Conservation (phyloP, 139 green algal genomes). For the Tetratostichococcus sp. region DNA sequence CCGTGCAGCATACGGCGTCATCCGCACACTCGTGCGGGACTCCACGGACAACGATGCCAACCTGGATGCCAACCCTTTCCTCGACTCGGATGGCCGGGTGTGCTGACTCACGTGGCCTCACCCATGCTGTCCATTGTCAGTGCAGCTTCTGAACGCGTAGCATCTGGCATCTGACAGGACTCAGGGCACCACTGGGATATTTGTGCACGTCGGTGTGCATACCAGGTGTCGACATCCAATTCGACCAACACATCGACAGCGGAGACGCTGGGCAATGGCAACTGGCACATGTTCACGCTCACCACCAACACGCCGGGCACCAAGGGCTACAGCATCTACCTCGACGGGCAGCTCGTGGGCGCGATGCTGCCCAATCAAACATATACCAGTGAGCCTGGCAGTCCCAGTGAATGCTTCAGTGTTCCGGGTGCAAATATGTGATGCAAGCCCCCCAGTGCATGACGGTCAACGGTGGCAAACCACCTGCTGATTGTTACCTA, state of each 20-base stretch:
- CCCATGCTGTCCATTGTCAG: too few relatives aligned
- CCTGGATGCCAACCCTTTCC: slow-evolving; percentile 9
- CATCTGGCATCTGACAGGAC: neutral
- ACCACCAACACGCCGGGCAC: slow-evolving; percentile 31
- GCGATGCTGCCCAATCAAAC: neutral
- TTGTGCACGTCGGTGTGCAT: neutral
- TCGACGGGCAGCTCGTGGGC: slow-evolving; percentile 35
- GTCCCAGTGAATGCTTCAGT: too few relatives aligned
- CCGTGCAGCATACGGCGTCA: slow-evolving; percentile 26
- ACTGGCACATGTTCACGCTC: slow-evolving; percentile 70
- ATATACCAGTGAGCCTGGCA: neutral
- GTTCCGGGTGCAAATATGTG: too few relatives aligned
- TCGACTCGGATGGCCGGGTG: slow-evolving; percentile 43
- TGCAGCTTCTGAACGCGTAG: too few relatives aligned
- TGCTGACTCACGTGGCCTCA: too few relatives aligned
- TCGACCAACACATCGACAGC: neutral
- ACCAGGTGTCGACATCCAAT: slow-evolving; percentile 23
- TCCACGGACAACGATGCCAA: slow-evolving; percentile 2
- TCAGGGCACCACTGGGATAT: neutral
- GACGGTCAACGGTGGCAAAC: too few relatives aligned
- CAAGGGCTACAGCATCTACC: slow-evolving; percentile 43
- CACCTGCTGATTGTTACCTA: too few relatives aligned
- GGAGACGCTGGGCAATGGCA: slow-evolving; percentile 31
- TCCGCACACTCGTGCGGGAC: slow-evolving; percentile 41
- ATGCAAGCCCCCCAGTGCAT: too few relatives aligned